Percentiles rank a stretch among this genome's conserved stretches.
These are phyloP conservation scores for Neurospora sp. DNA, from an alignment of 2,329 filamentous ascomycete species.

Conservation along the genomic window DNA sequence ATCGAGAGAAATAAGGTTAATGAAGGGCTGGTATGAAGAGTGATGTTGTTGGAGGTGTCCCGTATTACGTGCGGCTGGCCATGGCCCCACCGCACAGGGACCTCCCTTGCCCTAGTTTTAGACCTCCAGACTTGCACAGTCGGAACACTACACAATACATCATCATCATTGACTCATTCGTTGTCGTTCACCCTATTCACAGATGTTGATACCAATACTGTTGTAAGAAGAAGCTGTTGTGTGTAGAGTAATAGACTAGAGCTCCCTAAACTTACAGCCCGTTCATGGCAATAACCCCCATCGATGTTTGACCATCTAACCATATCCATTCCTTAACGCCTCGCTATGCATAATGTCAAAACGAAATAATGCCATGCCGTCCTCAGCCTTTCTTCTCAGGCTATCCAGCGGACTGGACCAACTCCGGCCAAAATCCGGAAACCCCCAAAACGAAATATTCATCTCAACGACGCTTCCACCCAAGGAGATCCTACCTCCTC, in stretches of 20 bases:
- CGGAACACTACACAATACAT: no score
- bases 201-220: neutral
- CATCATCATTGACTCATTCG: no score
- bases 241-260: neutral
- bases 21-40: neutral
- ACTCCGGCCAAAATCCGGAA: neutral
- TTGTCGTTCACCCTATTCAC: no score
- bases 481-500: conserved; percentile 8
- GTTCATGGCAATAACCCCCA: neutral
- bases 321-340: neutral
- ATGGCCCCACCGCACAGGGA: no score
- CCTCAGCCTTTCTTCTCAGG: neutral
- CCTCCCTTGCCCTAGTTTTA: no score
- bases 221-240: neutral
- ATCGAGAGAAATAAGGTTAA: neutral
- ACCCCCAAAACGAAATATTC: neutral
- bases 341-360: neutral
- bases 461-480: neutral
- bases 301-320: neutral
- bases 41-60: no score
- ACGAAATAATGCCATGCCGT: neutral
- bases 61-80: no score
- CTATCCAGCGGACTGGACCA: neutral
- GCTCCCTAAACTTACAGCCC: neutral
- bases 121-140: no score